These are phyloP conservation scores for Coprinopsis cinerea DNA, from an alignment of 768 basidiomycete species.

Conservation along the genomic window DNA sequence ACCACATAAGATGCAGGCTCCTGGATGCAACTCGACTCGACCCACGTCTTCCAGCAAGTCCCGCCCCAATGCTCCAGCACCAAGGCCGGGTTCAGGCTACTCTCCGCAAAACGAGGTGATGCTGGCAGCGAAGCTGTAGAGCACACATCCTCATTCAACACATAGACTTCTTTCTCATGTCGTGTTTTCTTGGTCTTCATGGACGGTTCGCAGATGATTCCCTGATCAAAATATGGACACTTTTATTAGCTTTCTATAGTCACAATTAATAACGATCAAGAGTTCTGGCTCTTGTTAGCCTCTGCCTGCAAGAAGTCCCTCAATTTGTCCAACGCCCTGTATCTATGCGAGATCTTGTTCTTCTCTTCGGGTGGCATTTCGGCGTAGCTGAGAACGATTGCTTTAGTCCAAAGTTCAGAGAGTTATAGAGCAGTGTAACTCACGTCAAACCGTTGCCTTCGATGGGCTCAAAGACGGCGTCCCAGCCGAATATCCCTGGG, in stretches of 20 bases:
- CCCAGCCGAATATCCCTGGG: conserved; percentile 81
- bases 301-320: conserved; percentile 41
- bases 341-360: conserved; percentile 69
- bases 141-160: too few relatives aligned
- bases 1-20: conserved; percentile 4
- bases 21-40: background rate
- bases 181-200: too few relatives aligned
- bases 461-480: conserved; percentile 79
- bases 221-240: too few relatives aligned
- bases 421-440: conserved; percentile 12
- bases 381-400: conserved; percentile 47
- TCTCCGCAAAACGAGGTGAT: background rate
- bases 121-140: background rate
- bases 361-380: conserved; percentile 69
- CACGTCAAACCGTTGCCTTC: conserved; percentile 76
- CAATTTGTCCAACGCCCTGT: conserved; percentile 66
- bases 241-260: too few relatives aligned
- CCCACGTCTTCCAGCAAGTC: too few relatives aligned
- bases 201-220: too few relatives aligned
- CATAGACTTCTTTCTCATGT: too few relatives aligned
- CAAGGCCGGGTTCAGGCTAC: background rate
- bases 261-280: background rate
- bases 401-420: background rate
- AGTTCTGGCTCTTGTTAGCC: background rate
- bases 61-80: background rate